Evolutionary conservation across 805 yeast genomes (phyloP).

Genomic region (Jamesozyma hellenica): DNA sequence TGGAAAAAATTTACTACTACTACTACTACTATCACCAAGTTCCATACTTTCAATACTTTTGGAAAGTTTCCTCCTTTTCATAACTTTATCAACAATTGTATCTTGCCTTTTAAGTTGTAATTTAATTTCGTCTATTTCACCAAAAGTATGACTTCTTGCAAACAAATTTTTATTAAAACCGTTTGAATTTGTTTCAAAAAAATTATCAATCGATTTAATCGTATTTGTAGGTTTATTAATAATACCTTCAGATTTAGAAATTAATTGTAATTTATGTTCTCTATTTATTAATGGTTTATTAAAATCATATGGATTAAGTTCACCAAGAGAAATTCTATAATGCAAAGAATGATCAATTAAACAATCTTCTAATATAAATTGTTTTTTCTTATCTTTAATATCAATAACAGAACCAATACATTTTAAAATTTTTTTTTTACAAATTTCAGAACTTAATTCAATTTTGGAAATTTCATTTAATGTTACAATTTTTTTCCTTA

Average conservation of each 20-base stretch:
- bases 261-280: conserved; percentile 21
- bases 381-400: conserved; percentile 10
- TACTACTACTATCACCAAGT: too few relatives aligned
- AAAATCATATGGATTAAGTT: conserved; percentile 47
- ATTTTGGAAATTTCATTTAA: conserved; percentile 46
- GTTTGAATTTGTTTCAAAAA: conserved; percentile 6
- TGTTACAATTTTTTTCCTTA: conserved; percentile 37
- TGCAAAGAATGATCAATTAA: conserved; percentile 40
- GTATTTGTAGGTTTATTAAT: not conserved
- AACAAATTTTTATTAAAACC: not conserved
- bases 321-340: conserved; percentile 50
- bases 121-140: too few relatives aligned
- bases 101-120: not conserved
- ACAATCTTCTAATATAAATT: conserved; percentile 22
- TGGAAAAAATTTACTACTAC: conserved; percentile 11
- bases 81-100: conserved; percentile 12
- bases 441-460: conserved; percentile 10
- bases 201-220: conserved; percentile 14
- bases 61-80: conserved; percentile 16
- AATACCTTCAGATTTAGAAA: conserved; percentile 17
- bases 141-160: not conserved
- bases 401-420: conserved; percentile 34
- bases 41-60: not conserved
- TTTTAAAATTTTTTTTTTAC: conserved; percentile 3
- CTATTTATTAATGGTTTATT: conserved; percentile 27